Evolutionary conservation across 2,329 filamentous ascomycete species (phyloP).

Genomic region (Rhexocercosporidium sp.): DNA sequence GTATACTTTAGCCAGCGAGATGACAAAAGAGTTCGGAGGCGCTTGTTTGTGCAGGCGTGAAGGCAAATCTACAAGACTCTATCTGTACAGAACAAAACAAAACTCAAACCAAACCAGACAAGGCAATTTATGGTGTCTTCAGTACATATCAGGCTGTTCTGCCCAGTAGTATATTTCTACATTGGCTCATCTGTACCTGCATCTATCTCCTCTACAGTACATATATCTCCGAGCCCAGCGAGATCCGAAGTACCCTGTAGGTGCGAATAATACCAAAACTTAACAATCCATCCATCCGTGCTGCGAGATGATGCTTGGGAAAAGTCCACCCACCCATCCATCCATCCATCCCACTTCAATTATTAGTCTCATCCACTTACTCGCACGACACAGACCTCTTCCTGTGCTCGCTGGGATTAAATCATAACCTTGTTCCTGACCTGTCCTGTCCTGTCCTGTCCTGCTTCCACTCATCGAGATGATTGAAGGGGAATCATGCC

Average conservation of each 20-base stretch:
- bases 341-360: not conserved
- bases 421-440: too few species aligned
- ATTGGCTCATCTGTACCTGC: not conserved
- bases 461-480: too few species aligned
- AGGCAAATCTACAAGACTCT: not conserved
- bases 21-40: too few species aligned
- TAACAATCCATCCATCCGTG: too few species aligned
- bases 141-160: not conserved
- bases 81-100: too few species aligned
- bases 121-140: not conserved
- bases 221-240: too few species aligned
- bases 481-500: too few species aligned
- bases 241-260: not conserved
- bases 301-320: not conserved
- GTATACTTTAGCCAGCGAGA: too few species aligned
- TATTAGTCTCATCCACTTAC: not conserved
- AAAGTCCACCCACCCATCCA: not conserved
- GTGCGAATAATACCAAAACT: too few species aligned
- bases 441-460: too few species aligned
- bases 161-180: not conserved
- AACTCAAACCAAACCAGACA: too few species aligned
- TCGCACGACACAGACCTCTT: slow-evolving; percentile 18
- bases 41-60: not conserved
- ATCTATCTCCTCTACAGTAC: not conserved
- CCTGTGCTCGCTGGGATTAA: not conserved